Evolutionary conservation across 225 moss, liverwort and hornwort genomes (phyloP), one percentile per base, ranked within the genome.

Genomic region (Ulota crispa): DNA sequence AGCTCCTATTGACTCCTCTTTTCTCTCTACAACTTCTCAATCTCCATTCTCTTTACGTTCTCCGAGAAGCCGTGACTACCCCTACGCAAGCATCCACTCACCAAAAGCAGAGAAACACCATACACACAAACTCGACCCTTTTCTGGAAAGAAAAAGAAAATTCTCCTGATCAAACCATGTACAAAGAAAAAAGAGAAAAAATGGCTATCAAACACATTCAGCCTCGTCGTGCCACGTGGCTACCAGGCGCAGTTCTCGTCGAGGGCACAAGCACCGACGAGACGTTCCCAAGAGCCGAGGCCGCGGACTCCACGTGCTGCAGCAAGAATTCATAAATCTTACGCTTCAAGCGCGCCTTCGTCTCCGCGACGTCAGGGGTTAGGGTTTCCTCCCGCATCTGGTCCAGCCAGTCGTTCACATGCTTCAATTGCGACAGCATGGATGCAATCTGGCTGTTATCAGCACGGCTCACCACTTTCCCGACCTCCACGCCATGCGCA

Each of bases 271-370:
- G 81, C 87, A 87, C 87, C 66, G 87, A 87, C 82, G 89, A 83
- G 80, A 92, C 91, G 62, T 86, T 89, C 27, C 89, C 91, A 81
- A 91, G 73, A 70, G 91, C 91, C 72, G 89, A 91, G 71, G 91
- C 91, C 75, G 91, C 91, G 83, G 87, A 91, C 89, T 91, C 91
- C 75, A 91, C 89, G 55, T 91, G 91, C 85, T 83, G 87, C 79
- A 91, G 80, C 67, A 91, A 85, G 73, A 91, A 91, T 31, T 91
- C 91, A 62, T 91, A 91, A 43, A 91, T 91, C 71, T 89, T 89
- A 42, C 87, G 89, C 79, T 91, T 91, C 70, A 91, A 87, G 18
- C 87, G 83, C 68, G 5, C 85, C 73, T 87, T 86, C 5, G 87
- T 87, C 32, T 89, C 91, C 3, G 80, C 75, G 14, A 89, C 31